These are phyloP conservation scores for Xylariales sp. DNA, from an alignment of 2,329 filamentous ascomycete genomes.

Conservation along the genomic window DNA sequence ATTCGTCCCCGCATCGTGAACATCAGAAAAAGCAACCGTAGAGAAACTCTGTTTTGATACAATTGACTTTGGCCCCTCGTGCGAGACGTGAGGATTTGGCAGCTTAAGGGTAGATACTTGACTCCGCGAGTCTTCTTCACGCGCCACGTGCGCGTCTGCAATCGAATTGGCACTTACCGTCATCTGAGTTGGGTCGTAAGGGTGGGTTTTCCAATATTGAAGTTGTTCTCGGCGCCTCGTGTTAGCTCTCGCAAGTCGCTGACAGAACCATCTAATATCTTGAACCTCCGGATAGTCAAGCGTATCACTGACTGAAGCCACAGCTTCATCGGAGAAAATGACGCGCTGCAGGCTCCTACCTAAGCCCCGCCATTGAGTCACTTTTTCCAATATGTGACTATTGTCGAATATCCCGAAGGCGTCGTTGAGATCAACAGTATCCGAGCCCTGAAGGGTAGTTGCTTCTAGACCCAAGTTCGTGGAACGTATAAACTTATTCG, in stretches of 20 bases:
- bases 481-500: conserved; percentile 19
- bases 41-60: not conserved
- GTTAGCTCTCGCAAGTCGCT: conserved; percentile 20
- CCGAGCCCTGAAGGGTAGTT: not conserved
- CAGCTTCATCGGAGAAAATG: not conserved
- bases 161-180: not conserved
- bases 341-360: not conserved
- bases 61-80: not conserved
- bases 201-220: conserved; percentile 9
- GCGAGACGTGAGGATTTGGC: not conserved
- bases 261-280: conserved; percentile 15
- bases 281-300: not conserved
- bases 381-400: conserved; percentile 18
- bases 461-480: not conserved
- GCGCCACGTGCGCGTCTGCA: not conserved
- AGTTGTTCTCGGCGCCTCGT: conserved; percentile 19
- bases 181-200: conserved; percentile 5
- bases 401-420: conserved; percentile 3
- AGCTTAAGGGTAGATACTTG: conserved; percentile 5
- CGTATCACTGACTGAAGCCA: not conserved
- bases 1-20: conserved; percentile 8
- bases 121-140: conserved; percentile 5
- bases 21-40: conserved; percentile 4
- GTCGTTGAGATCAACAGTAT: not conserved
- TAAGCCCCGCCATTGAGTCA: conserved; percentile 13